Conservation (phyloP, 1,139 yeast species). For the Hanseniaspora uvarum region DNA sequence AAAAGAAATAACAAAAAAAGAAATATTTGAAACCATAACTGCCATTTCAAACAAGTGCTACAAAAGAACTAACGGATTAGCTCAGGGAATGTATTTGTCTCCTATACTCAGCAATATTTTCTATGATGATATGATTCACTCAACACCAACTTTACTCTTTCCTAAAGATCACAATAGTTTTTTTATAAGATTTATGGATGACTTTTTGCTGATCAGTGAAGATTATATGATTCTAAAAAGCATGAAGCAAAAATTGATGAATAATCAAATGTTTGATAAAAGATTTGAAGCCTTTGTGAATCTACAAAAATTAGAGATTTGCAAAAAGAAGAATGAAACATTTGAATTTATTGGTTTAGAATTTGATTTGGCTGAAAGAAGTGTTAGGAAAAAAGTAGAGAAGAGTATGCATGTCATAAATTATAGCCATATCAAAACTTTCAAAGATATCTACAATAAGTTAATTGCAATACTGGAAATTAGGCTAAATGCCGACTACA, state of each 20-base stretch:
- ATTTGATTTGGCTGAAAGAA: not conserved
- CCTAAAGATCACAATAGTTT: conserved; percentile 27
- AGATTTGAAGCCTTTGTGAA: conserved; percentile 1
- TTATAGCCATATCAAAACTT: conserved; percentile 12
- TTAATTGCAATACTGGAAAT: conserved; percentile 17
- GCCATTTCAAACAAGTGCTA: conserved; percentile 32
- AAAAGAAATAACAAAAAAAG: conserved; percentile 32
- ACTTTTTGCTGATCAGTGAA: conserved; percentile 57
- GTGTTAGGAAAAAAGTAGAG: not conserved
- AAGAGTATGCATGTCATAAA: not conserved
- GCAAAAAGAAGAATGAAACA: not conserved
- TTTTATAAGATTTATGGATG: conserved; percentile 67
- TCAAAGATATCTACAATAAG: conserved; percentile 18
- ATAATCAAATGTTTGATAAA: not conserved
- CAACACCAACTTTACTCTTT: conserved; percentile 25
- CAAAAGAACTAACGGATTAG: conserved; percentile 56
- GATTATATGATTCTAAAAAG: not conserved
- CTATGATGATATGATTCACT: conserved; percentile 52
- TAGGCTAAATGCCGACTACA: not conserved
- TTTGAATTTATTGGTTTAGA: conserved; percentile 13
- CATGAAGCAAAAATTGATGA: not conserved
- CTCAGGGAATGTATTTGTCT: conserved; percentile 79
- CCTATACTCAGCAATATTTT: conserved; percentile 65
- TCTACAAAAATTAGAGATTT: not conserved
- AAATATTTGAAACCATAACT: conserved; percentile 36